Evolutionary conservation across 148 eudicot species (phyloP).

Genomic region (Diospyros lotus): DNA sequence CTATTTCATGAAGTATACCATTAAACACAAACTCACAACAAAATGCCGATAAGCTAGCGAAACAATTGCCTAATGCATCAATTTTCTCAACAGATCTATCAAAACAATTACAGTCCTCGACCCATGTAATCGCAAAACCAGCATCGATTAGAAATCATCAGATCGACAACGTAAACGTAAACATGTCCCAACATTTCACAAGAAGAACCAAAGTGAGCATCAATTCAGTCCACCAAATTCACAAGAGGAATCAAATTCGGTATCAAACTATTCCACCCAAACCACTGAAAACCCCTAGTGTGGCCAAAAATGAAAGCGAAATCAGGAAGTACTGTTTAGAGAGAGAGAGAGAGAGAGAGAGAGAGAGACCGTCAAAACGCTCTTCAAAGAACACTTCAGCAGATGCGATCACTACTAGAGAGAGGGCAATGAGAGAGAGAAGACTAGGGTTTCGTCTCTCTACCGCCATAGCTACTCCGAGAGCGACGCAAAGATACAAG

Average conservation of each 20-base stretch:
- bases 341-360: background rate
- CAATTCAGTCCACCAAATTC: too few species aligned
- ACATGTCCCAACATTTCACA: background rate
- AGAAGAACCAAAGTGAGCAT: too few species aligned
- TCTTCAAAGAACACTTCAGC: conserved; percentile 83
- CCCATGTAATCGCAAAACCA: background rate
- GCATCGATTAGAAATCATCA: conserved; percentile 1
- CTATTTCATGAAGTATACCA: background rate
- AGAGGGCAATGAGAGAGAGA: conserved; percentile 55
- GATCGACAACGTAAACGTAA: background rate
- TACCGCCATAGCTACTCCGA: conserved; percentile 48
- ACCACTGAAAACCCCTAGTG: background rate
- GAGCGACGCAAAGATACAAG: background rate
- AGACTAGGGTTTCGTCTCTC: conserved; percentile 44
- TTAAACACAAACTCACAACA: background rate
- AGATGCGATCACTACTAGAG: conserved; percentile 49
- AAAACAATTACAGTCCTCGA: background rate
- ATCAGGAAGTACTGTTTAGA: conserved; percentile 4
- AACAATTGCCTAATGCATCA: background rate
- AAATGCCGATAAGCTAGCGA: background rate
- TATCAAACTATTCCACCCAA: background rate
- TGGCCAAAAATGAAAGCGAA: background rate
- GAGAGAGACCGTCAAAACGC: conserved; percentile 58
- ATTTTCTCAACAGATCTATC: conserved; percentile 11
- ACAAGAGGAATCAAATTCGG: background rate